These are phyloP conservation scores for Claviceps fusiformis DNA, from an alignment of 2,329 filamentous ascomycete species.

Conservation along the genomic window DNA sequence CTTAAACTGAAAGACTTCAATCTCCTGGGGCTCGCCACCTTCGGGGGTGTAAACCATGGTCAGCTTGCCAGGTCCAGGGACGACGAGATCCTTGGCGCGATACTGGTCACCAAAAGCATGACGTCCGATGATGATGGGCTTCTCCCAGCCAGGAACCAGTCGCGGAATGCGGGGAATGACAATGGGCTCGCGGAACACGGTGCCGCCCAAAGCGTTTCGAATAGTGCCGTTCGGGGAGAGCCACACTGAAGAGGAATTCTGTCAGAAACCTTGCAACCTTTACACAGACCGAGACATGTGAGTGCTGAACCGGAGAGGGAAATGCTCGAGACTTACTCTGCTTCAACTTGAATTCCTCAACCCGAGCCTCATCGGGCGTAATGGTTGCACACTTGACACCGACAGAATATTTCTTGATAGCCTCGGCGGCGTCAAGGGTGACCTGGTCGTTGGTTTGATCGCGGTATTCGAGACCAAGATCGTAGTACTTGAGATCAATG, in stretches of 20 bases:
- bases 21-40: constrained; percentile 66
- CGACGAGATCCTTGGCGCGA: constrained; percentile 83
- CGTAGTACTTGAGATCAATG: constrained; percentile 97
- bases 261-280: neutral
- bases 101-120: constrained; percentile 99
- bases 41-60: constrained; percentile 90
- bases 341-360: constrained; percentile 98
- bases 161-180: constrained; percentile 88
- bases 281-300: neutral
- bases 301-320: neutral
- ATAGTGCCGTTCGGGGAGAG: constrained; percentile 90
- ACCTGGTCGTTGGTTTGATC: constrained; percentile 95
- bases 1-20: constrained; percentile 86
- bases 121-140: constrained; percentile 97
- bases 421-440: constrained; percentile 86
- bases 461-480: constrained; percentile 84
- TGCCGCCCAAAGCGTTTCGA: constrained; percentile 67
- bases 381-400: constrained; percentile 99
- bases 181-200: constrained; percentile 97
- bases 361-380: constrained; percentile 90
- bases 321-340: constrained; percentile 54
- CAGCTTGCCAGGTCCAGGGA: constrained; percentile 71
- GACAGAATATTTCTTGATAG: constrained; percentile 97
- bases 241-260: constrained; percentile 60
- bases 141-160: constrained; percentile 93